These are phyloP conservation scores for Schizophyllum amplum DNA, from an alignment of 1,284 basidiomycete species.

Conservation along the genomic window DNA sequence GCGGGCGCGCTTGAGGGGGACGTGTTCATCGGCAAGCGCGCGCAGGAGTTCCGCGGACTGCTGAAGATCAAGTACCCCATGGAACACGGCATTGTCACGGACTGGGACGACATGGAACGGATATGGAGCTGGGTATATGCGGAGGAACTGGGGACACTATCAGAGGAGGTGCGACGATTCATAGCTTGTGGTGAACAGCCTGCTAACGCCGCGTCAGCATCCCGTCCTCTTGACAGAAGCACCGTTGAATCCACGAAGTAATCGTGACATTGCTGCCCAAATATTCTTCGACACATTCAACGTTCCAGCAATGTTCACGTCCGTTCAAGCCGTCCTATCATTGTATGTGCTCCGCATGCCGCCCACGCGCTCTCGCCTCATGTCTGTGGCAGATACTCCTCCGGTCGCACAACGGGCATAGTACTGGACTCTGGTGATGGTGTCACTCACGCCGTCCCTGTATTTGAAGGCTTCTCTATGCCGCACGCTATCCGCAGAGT, in stretches of 20 bases:
- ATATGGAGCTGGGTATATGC: constrained; percentile 98
- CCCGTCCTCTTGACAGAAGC: constrained; percentile 94
- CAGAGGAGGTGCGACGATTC: constrained; percentile 75
- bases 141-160: constrained; percentile 88
- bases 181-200: constrained; percentile 10
- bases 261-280: constrained; percentile 92
- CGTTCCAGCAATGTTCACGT: constrained; percentile 95
- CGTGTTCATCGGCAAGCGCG: constrained; percentile 87
- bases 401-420: constrained; percentile 97
- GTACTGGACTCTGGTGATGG: constrained; percentile 99
- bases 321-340: constrained; percentile 94
- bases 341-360: constrained; percentile 48
- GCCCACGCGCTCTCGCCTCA: constrained; percentile 3
- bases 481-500: constrained; percentile 95
- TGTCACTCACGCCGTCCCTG: constrained; percentile 97
- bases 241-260: constrained; percentile 89
- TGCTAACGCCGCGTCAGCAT: constrained; percentile 52
- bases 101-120: constrained; percentile 99
- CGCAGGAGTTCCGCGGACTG: constrained; percentile 89
- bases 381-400: constrained; percentile 74
- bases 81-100: constrained; percentile 89
- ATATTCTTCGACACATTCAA: constrained; percentile 99
- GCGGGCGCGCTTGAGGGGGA: constrained; percentile 91
- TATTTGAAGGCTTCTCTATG: constrained; percentile 99
- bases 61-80: constrained; percentile 99